Evolutionary conservation across 192 early-diverging fungal species (phyloP).

Genomic region (Funneliformis geosporum): DNA sequence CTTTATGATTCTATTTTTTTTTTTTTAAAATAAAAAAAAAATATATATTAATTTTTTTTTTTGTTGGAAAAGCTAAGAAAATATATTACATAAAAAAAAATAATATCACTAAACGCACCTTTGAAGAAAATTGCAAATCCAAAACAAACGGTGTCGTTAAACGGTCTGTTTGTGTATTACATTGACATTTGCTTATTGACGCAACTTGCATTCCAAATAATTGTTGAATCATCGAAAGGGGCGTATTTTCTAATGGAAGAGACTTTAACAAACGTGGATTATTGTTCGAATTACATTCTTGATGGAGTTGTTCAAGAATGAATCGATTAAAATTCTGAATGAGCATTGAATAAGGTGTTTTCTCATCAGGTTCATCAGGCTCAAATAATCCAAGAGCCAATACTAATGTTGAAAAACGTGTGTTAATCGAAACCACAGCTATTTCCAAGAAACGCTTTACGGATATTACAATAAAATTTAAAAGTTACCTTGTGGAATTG

Average conservation of each 20-base stretch:
- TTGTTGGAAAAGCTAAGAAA: not conserved
- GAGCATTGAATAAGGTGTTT: conserved; percentile 65
- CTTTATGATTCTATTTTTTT: conserved; percentile 37
- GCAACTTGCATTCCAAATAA: conserved; percentile 69
- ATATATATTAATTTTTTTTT: not conserved
- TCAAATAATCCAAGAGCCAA: conserved; percentile 86
- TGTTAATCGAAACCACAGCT: not conserved
- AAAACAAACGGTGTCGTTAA: conserved; percentile 78
- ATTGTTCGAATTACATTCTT: conserved; percentile 59
- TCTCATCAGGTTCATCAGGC: conserved; percentile 66
- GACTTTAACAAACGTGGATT: conserved; percentile 38
- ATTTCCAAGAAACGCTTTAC: not conserved
- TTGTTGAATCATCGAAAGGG: conserved; percentile 61
- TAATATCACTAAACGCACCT: conserved; percentile 37
- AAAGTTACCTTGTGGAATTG: conserved; percentile 74
- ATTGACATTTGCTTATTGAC: conserved; percentile 64
- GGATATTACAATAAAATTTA: not conserved
- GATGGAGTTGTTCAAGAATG: conserved; percentile 86
- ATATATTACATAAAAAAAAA: not conserved
- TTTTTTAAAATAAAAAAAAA: not conserved
- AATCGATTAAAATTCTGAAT: conserved; percentile 91
- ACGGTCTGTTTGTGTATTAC: conserved; percentile 58
- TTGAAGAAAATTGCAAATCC: conserved; percentile 79
- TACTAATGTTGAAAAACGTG: conserved; percentile 47
- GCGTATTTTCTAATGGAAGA: conserved; percentile 29